Conservation (phyloP, 495 filamentous ascomycete species). For the Wilcoxina mikolae region DNA sequence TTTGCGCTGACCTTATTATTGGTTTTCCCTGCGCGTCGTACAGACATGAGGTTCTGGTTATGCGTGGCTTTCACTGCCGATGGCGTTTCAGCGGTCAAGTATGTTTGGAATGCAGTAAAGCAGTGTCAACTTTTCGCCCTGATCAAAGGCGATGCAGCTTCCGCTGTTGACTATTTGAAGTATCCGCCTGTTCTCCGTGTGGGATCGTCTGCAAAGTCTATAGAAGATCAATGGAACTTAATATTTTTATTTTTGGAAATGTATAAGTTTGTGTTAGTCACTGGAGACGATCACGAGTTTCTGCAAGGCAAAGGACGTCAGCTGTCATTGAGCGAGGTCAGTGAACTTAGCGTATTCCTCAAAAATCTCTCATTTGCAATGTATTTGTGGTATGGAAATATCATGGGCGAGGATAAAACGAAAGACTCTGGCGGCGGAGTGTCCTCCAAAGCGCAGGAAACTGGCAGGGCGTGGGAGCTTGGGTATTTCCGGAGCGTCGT, state of each 20-base stretch:
- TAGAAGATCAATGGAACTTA: conserved; percentile 69
- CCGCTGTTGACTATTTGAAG: not conserved
- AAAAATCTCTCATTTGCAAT: conserved; percentile 86
- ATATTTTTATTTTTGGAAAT: conserved; percentile 85
- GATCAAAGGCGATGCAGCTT: conserved; percentile 40
- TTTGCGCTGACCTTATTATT: conserved; percentile 76
- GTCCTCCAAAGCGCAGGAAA: conserved; percentile 3
- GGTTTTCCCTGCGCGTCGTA: conserved; percentile 66
- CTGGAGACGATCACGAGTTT: conserved; percentile 89
- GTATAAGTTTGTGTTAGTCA: conserved; percentile 77
- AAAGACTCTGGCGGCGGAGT: conserved; percentile 34
- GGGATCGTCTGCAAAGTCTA: conserved; percentile 19
- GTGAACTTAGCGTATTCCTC: conserved; percentile 64
- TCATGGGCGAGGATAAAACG: conserved; percentile 40
- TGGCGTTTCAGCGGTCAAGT: conserved; percentile 60
- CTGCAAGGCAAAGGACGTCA: conserved; percentile 33
- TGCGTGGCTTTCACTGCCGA: conserved; percentile 62
- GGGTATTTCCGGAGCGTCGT: conserved; percentile 65
- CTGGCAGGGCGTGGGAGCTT: conserved; percentile 48
- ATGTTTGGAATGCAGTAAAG: conserved; percentile 69
- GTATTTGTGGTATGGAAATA: conserved; percentile 65
- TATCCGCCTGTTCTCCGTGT: conserved; percentile 13
- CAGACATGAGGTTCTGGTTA: conserved; percentile 93
- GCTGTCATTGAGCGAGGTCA: conserved; percentile 54
- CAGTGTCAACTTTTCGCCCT: conserved; percentile 49